Percentiles rank a stretch among this genome's conserved stretches.
These are phyloP conservation scores for Cadophora malorum DNA, from an alignment of 2,329 filamentous ascomycete genomes.

Conservation along the genomic window DNA sequence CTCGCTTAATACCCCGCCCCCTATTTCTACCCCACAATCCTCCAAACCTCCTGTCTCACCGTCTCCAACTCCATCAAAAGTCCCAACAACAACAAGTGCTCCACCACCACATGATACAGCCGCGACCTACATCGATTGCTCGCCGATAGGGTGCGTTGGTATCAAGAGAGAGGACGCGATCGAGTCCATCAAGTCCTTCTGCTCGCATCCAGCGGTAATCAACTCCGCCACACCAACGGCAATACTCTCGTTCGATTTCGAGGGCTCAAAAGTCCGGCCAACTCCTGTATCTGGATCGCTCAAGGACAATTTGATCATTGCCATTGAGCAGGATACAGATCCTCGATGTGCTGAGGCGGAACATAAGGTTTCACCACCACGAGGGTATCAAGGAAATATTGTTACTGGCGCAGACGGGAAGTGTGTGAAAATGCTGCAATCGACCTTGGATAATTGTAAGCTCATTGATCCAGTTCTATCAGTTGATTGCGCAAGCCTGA, in stretches of 20 bases:
- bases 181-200: conserved; percentile 7
- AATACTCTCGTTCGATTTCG: background rate
- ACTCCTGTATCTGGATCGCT: background rate
- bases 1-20: background rate
- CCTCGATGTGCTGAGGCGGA: background rate
- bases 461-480: background rate
- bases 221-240: conserved; percentile 2
- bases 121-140: conserved; percentile 3
- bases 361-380: background rate
- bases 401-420: background rate
- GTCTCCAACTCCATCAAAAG: background rate
- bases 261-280: background rate
- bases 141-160: conserved; percentile 5
- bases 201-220: background rate
- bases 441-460: conserved; percentile 6
- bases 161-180: background rate
- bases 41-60: background rate
- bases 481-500: background rate
- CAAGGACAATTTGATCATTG: background rate
- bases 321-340: background rate
- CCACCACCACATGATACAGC: conserved; percentile 9
- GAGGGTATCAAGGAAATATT: background rate
- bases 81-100: background rate
- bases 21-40: background rate
- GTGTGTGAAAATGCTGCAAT: conserved; percentile 8